Conservation (phyloP, 2,329 filamentous ascomycete genomes). For the Escovopsis weberi region DNA sequence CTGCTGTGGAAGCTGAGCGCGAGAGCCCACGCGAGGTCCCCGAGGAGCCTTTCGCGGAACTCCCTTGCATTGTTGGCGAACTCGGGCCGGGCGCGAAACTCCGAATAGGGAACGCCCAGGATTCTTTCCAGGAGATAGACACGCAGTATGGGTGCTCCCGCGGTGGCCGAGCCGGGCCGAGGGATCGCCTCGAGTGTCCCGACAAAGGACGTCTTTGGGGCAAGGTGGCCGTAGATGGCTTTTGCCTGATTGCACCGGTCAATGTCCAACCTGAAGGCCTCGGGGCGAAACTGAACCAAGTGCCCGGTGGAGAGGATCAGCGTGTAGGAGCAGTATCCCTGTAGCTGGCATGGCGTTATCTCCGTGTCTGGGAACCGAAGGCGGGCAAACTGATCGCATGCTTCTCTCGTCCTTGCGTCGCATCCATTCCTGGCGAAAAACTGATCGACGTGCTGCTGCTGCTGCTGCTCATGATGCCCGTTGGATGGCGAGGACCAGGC, state of each 20-base stretch:
- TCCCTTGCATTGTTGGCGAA: constrained; percentile 4
- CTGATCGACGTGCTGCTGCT: background rate
- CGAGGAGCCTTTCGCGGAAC: constrained; percentile 20
- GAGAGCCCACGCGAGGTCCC: constrained; percentile 27
- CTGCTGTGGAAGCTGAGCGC: constrained; percentile 20
- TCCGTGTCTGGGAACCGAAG: constrained; percentile 16
- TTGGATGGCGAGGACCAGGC: no score
- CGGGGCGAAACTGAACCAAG: constrained; percentile 35
- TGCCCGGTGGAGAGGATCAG: constrained; percentile 22
- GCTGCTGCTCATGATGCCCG: background rate
- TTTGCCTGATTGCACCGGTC: constrained; percentile 21
- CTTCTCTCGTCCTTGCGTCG: constrained; percentile 3
- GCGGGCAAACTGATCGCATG: constrained; percentile 17
- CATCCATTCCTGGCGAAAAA: constrained; percentile 14
- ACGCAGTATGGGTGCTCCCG: constrained; percentile 11
- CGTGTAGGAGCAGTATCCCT: constrained; percentile 40
- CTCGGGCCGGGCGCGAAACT: background rate
- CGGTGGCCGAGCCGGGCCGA: no score
- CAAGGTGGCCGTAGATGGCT: constrained; percentile 24
- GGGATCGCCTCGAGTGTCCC: constrained; percentile 15
- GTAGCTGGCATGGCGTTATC: constrained; percentile 21
- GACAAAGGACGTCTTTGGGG: constrained; percentile 26
- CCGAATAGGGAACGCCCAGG: constrained; percentile 24
- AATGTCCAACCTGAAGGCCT: constrained; percentile 26
- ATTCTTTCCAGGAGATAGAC: constrained; percentile 29